phyloP scores from a whole-genome alignment of 2,329 filamentous ascomycete species.

The Zelopaecilomyces penicillatus region DNA sequence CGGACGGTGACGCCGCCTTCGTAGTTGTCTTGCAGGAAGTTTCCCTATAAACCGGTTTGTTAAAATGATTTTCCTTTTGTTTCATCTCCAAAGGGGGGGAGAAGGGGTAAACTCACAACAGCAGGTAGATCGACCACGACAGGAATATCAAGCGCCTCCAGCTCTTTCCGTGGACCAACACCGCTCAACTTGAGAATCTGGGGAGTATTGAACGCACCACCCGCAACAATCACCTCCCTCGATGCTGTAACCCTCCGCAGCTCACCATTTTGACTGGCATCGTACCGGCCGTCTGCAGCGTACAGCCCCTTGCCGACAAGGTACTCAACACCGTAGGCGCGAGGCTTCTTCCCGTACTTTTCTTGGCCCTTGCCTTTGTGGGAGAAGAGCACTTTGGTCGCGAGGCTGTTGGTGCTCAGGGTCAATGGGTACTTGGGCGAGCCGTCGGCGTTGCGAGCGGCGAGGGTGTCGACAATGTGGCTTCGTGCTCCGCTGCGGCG shows the following conservation, averaged over 20 bases:
- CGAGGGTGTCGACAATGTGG: conserved; percentile 17
- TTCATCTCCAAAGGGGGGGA: conserved; percentile 39
- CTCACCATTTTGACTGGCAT: conserved; percentile 14
- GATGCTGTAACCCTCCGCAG: conserved; percentile 23
- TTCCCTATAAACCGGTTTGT: conserved; percentile 26
- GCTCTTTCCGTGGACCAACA: conserved; percentile 32
- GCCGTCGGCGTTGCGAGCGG: conserved; percentile 33
- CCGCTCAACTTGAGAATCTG: conserved; percentile 46
- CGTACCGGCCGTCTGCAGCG: conserved; percentile 32
- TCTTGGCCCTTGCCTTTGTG: neutral
- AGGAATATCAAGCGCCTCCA: conserved; percentile 29
- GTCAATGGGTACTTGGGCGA: conserved; percentile 38
- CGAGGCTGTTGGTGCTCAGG: conserved; percentile 25
- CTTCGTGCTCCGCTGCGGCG: conserved; percentile 9
- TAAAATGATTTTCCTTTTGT: conserved; percentile 21
- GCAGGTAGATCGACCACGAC: conserved; percentile 46
- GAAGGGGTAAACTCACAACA: conserved; percentile 38
- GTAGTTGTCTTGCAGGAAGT: conserved; percentile 33
- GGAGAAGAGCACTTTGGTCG: conserved; percentile 28
- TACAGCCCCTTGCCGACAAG: conserved; percentile 33
- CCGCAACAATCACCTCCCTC: conserved; percentile 39
- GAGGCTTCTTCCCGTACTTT: conserved; percentile 12
- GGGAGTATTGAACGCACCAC: conserved; percentile 40
- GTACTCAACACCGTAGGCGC: conserved; percentile 35
- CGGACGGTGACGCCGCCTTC: conserved; percentile 16